phyloP scores from a whole-genome alignment of 169 alveolate genomes.

The Cytauxzoon felis region DNA sequence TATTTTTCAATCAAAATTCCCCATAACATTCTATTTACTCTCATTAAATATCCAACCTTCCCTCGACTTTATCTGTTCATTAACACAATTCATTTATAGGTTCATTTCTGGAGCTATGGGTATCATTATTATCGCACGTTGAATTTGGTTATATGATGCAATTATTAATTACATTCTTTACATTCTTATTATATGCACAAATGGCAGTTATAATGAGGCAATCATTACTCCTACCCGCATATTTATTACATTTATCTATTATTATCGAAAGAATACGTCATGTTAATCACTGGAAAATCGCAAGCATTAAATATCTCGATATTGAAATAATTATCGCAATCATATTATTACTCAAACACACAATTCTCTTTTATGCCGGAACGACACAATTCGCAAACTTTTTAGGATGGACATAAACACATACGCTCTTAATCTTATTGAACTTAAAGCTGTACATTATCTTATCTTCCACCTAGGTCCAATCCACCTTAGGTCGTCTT shows the following conservation, averaged over 20 bases:
- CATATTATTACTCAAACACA: slow-evolving; percentile 4
- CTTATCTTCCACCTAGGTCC: no score
- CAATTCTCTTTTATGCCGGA: slow-evolving; percentile 38
- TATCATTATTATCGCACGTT: slow-evolving; percentile 2
- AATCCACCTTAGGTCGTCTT: no score
- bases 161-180: slow-evolving; percentile 10
- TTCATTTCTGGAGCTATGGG: no score
- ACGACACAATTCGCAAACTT: slow-evolving; percentile 46
- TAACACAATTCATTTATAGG: no score
- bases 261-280: slow-evolving; percentile 18
- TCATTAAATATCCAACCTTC: no score
- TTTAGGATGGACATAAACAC: slow-evolving; percentile 48
- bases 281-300: neutral
- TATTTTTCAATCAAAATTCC: no score
- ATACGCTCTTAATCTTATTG: no score
- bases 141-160: slow-evolving; percentile 28
- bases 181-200: slow-evolving; percentile 38
- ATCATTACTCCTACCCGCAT: slow-evolving; percentile 20
- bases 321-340: neutral
- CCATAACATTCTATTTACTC: no score
- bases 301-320: neutral
- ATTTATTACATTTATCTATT: slow-evolving; percentile 3
- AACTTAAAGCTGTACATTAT: no score
- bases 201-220: slow-evolving; percentile 45
- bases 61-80: no score